Evolutionary conservation across 805 yeast species (phyloP).

Genomic region (Wickerhamiella brachini): DNA sequence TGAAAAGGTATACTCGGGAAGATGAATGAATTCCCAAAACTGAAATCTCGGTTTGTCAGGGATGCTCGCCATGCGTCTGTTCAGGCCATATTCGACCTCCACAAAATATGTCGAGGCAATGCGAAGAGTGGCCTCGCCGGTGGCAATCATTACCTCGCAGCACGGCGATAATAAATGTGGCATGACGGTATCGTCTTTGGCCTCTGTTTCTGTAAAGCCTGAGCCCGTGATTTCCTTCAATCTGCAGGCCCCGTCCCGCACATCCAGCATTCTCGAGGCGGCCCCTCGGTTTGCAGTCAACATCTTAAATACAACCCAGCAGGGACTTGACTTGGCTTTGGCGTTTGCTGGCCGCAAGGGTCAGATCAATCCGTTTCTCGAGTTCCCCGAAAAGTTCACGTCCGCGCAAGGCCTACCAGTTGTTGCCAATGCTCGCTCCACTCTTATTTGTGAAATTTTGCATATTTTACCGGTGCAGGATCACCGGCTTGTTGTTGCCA

Average conservation of each 20-base stretch:
- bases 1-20: no score
- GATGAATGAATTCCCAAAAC: not conserved
- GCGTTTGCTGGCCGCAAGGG: slow-evolving; percentile 42
- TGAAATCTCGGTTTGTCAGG: not conserved
- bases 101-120: slow-evolving; percentile 26
- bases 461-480: slow-evolving; percentile 41
- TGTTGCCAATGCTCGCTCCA: slow-evolving; percentile 16
- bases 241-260: slow-evolving; percentile 71
- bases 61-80: not conserved
- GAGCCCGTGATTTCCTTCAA: slow-evolving; percentile 73
- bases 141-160: slow-evolving; percentile 47
- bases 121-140: slow-evolving; percentile 38
- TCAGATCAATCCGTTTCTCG: slow-evolving; percentile 23
- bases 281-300: slow-evolving; percentile 53
- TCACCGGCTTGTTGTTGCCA: slow-evolving; percentile 85
- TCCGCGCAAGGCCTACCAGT: slow-evolving; percentile 17
- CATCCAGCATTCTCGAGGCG: slow-evolving; percentile 49
- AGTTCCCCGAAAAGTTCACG: slow-evolving; percentile 13
- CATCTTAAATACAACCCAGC: slow-evolving; percentile 45
- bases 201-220: slow-evolving; percentile 69
- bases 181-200: slow-evolving; percentile 73
- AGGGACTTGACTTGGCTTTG: slow-evolving; percentile 46
- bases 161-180: slow-evolving; percentile 36
- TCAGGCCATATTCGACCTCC: not conserved
- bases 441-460: slow-evolving; percentile 19